A percentile compares a stretch with the other conserved stretches of the same genome.
These are phyloP conservation scores for Lasiodiplodia hormozganensis DNA, from an alignment of 2,329 filamentous ascomycete genomes.

Conservation along the genomic window DNA sequence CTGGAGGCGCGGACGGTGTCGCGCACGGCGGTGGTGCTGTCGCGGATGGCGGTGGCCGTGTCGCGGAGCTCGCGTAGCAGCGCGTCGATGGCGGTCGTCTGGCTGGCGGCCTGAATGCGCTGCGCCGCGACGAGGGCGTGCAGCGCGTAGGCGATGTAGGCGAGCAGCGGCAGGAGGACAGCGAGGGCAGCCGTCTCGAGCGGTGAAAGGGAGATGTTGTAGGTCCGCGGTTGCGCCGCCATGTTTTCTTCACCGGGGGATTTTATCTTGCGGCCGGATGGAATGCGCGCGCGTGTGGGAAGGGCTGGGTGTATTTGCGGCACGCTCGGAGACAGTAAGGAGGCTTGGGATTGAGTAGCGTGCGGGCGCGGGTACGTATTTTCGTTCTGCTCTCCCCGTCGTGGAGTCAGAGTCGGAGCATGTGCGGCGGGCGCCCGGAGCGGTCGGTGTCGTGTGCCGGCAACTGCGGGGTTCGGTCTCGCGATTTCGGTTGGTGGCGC, in stretches of 20 bases:
- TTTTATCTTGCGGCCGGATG: neutral
- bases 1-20: neutral
- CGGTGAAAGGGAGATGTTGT: constrained; percentile 29
- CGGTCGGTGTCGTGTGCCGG: constrained; percentile 4
- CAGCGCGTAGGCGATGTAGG: constrained; percentile 12
- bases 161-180: constrained; percentile 7
- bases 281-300: constrained; percentile 9
- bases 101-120: constrained; percentile 28
- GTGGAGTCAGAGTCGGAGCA: neutral
- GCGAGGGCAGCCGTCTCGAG: neutral
- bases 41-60: neutral
- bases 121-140: constrained; percentile 27
- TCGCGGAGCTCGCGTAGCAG: neutral
- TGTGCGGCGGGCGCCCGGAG: neutral
- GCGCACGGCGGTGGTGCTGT: neutral
- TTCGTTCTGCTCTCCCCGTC: neutral
- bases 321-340: no score
- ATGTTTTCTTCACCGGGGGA: constrained; percentile 16
- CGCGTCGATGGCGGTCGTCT: constrained; percentile 36
- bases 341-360: neutral
- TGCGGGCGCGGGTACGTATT: neutral
- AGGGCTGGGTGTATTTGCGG: neutral
- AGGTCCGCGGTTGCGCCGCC: constrained; percentile 24
- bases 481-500: neutral
- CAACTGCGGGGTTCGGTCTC: constrained; percentile 9